Conservation (phyloP, 352 stramenopile species). For the Phytopythium mirpurense region DNA sequence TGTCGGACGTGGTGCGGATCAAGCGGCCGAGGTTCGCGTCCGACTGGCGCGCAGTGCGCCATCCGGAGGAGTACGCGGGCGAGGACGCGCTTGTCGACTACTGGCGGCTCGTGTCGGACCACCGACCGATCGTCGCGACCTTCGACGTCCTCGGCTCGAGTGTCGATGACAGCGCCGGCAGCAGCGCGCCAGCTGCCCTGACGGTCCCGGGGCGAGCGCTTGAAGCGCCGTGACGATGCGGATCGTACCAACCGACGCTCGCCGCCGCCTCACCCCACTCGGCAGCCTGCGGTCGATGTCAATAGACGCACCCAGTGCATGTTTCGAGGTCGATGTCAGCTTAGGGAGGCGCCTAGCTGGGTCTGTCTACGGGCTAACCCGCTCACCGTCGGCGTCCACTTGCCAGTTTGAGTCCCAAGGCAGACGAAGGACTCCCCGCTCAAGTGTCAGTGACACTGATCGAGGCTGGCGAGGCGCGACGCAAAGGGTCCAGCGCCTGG, state of each 20-base stretch:
- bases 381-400: constrained; percentile 1
- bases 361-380: constrained; percentile 1
- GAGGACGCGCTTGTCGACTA: constrained; percentile 74
- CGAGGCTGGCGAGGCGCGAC: background rate
- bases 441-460: background rate
- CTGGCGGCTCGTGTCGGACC: constrained; percentile 79
- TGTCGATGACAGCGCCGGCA: background rate
- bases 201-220: background rate
- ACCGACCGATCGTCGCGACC: constrained; percentile 58
- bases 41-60: constrained; percentile 46
- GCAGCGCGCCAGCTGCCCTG: background rate
- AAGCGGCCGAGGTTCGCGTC: constrained; percentile 77
- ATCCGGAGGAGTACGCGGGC: constrained; percentile 36
- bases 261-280: constrained; percentile 1
- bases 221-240: background rate
- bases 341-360: background rate
- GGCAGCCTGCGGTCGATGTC: constrained; percentile 4
- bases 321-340: background rate
- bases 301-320: constrained; percentile 7
- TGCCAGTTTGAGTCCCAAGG: too few species aligned
- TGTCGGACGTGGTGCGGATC: constrained; percentile 60
- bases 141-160: constrained; percentile 40
- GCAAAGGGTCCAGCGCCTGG: constrained; percentile 24
- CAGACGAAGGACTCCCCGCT: too few species aligned
- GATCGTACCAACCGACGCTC: background rate